Evolutionary conservation across 1,284 basidiomycete genomes (phyloP), one percentile per base, ranked within the genome.

Genomic region (Apiotrichum mycotoxinovorans): DNA sequence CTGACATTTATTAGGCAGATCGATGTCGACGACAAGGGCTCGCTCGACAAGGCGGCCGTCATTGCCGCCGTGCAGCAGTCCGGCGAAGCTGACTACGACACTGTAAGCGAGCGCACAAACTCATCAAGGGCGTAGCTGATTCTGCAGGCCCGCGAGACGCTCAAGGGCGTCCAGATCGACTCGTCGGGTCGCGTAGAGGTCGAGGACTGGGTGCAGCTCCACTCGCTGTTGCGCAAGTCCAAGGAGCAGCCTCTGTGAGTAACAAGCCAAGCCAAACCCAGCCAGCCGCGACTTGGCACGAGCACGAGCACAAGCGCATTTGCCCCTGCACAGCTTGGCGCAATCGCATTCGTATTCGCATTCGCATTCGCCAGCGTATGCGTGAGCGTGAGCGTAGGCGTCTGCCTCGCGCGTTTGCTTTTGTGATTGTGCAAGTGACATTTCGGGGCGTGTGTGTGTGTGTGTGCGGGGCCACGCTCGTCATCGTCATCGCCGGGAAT

Each of bases 121-220:
- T 8, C 33, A 68, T 67, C 41, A 3, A 22, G 8, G 30, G 30
- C 38, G 3, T 30, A 34, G 35, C 51, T 56, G 27, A 60, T 44
- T n/a, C 2, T n/a, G 2, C 58, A 78, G 74, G 77, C 75, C 26
- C 69, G 82, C 63, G 82, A 83, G 77, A 97, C 94, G 0, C 81
- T 99, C 74, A 99, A 99, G 80, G 84, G 88, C 65, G 94, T 98
- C 72, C 88, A 87, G 64, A 85, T 98, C 43, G 95, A 98, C 73
- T 87, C 95, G 9, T 91, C 88, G 67, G 96, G 96, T 37, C 91
- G 93, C 72, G 87, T 99, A 58, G 96, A 98, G 78, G 80, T 98
- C 57, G 96, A 98, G 66, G 95, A 98, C 76, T 98, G 93, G 86
- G 93, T 98, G 48, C 87, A 87, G 37, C 61, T 76, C 22, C 72